These are phyloP conservation scores for Aspergillus sp. DNA, from an alignment of 2,329 filamentous ascomycete genomes.

Conservation along the genomic window DNA sequence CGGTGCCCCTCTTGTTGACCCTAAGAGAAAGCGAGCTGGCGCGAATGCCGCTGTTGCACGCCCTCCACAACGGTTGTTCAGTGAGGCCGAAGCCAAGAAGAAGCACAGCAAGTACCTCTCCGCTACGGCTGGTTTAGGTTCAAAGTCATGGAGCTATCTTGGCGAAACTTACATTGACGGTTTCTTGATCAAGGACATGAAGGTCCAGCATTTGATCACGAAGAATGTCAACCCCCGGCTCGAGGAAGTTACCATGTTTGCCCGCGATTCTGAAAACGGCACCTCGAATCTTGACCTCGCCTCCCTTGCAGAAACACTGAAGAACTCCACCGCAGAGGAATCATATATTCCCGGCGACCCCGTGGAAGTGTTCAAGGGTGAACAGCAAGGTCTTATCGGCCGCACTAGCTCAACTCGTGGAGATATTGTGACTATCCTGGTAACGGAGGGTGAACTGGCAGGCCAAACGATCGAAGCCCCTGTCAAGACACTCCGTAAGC, in stretches of 20 bases:
- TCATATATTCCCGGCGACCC: constrained; percentile 90
- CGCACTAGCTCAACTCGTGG: constrained; percentile 82
- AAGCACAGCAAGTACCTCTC: constrained; percentile 67
- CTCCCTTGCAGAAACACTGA: constrained; percentile 84
- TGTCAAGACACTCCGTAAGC: constrained; percentile 85
- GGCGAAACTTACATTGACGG: constrained; percentile 89
- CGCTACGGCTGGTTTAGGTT: constrained; percentile 53
- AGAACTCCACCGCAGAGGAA: constrained; percentile 76
- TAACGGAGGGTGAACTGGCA: constrained; percentile 76
- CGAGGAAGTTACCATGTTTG: constrained; percentile 94
- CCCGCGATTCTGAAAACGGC: constrained; percentile 83
- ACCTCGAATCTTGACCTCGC: constrained; percentile 91
- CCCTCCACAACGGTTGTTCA: constrained; percentile 88
- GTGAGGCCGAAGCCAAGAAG: constrained; percentile 88
- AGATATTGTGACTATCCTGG: constrained; percentile 86
- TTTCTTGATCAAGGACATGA: constrained; percentile 91
- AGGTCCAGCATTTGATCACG: constrained; percentile 79
- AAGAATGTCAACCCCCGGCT: constrained; percentile 90
- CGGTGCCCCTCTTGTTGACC: constrained; percentile 53
- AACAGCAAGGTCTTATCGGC: constrained; percentile 88
- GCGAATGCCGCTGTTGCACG: constrained; percentile 59
- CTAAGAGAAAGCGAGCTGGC: constrained; percentile 76
- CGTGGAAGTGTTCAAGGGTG: constrained; percentile 94
- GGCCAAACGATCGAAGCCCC: constrained; percentile 91
- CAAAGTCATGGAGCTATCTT: constrained; percentile 79